Conservation (phyloP, 306 rosid genomes). For the Sesbania bispinosa region DNA sequence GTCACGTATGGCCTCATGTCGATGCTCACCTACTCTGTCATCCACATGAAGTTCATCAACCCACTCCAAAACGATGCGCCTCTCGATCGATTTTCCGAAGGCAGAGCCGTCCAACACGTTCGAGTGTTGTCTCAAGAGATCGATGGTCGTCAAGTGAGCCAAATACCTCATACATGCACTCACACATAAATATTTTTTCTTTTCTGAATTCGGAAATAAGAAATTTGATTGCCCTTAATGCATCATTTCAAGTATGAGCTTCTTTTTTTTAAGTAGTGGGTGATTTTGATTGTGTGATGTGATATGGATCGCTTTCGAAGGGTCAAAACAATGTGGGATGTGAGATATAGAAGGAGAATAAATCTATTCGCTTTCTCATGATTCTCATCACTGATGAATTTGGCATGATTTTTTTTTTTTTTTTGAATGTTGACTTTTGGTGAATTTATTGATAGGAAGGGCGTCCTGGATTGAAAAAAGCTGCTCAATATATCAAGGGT, state of each 20-base stretch:
- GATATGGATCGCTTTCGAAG: not conserved
- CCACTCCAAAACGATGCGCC: constrained; percentile 79
- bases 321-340: not conserved
- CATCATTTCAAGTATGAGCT: not conserved
- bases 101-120: constrained; percentile 71
- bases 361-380: not conserved
- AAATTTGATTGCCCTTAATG: not conserved
- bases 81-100: constrained; percentile 81
- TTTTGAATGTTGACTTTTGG: constrained; percentile 27
- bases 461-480: constrained; percentile 82
- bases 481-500: constrained; percentile 68
- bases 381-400: not conserved
- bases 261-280: no score
- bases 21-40: constrained; percentile 50
- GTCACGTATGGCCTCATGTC: constrained; percentile 63
- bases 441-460: constrained; percentile 68
- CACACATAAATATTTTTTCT: not conserved
- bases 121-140: constrained; percentile 76
- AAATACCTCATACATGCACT: no score
- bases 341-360: not conserved
- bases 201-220: not conserved
- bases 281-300: no score
- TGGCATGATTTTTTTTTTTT: not conserved
- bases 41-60: constrained; percentile 72
- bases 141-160: constrained; percentile 87